Conservation (phyloP, 2,329 filamentous ascomycete species). For the Talaromyces funiculosus region DNA sequence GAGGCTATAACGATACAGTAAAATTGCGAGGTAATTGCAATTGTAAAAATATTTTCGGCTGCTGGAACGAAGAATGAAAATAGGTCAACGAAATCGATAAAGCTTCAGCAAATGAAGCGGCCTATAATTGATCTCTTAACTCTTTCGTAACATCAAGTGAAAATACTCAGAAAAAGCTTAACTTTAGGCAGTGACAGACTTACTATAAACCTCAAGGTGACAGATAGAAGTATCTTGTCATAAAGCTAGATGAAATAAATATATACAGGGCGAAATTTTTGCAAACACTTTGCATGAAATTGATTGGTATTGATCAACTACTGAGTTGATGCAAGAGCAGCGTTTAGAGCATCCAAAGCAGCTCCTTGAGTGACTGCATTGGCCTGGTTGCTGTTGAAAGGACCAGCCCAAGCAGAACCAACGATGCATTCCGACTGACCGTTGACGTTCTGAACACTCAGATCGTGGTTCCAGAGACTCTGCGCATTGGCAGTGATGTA, state of each 20-base stretch:
- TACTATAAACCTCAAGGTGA: too few species aligned
- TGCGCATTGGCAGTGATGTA: slow-evolving; percentile 59
- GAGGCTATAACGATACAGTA: too few species aligned
- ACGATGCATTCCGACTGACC: slow-evolving; percentile 3
- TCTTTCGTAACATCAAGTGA: too few species aligned
- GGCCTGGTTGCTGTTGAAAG: slow-evolving; percentile 3
- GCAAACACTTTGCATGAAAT: not conserved
- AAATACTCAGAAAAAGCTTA: too few species aligned
- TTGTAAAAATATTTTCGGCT: too few species aligned
- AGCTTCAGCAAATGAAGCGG: too few species aligned
- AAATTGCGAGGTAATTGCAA: too few species aligned
- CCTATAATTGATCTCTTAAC: too few species aligned
- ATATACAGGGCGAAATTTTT: not conserved
- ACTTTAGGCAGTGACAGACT: too few species aligned
- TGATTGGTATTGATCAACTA: not conserved
- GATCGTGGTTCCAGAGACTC: slow-evolving; percentile 55
- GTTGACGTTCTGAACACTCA: slow-evolving; percentile 7
- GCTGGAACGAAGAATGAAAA: too few species aligned
- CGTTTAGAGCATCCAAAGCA: slow-evolving; percentile 13
- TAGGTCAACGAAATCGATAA: too few species aligned
- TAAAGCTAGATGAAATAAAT: not conserved
- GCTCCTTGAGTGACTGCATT: slow-evolving; percentile 9
- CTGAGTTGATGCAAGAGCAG: slow-evolving; percentile 11
- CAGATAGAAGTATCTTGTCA: too few species aligned
- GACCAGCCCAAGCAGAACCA: slow-evolving; percentile 15